These are phyloP conservation scores for Dendrobium nobile DNA, from an alignment of 106 monocot genomes.

Conservation along the genomic window DNA sequence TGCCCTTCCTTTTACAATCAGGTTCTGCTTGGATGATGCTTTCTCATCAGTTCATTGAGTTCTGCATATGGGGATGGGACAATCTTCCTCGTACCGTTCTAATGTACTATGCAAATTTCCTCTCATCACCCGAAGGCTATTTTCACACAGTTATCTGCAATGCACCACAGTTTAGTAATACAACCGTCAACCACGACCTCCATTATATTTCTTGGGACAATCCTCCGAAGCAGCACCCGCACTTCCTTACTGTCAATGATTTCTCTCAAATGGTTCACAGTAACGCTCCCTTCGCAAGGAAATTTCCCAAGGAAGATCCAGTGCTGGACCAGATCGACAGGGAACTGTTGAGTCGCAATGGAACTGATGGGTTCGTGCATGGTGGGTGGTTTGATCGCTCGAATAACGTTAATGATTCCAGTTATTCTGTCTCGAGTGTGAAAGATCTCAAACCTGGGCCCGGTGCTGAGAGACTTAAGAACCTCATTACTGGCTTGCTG, in stretches of 20 bases:
- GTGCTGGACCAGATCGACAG: constrained; percentile 74
- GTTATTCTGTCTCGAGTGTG: constrained; percentile 17
- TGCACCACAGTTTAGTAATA: constrained; percentile 14
- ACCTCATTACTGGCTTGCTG: constrained; percentile 40
- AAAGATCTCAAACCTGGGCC: constrained; percentile 45
- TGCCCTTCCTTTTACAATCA: neutral
- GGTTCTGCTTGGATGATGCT: constrained; percentile 37
- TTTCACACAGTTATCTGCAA: constrained; percentile 32
- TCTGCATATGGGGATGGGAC: constrained; percentile 73
- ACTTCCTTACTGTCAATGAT: constrained; percentile 43
- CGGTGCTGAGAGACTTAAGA: constrained; percentile 44
- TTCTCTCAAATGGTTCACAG: constrained; percentile 34
- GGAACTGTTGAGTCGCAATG: constrained; percentile 44
- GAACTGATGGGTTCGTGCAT: constrained; percentile 37
- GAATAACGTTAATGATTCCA: constrained; percentile 21
- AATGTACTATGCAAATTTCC: constrained; percentile 69
- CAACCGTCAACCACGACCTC: constrained; percentile 28
- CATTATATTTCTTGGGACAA: constrained; percentile 40
- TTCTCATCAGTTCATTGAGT: constrained; percentile 49
- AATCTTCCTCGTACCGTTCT: constrained; percentile 54
- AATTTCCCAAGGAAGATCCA: constrained; percentile 39
- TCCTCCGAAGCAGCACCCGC: constrained; percentile 66
- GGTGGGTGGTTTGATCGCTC: constrained; percentile 49
- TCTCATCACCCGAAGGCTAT: constrained; percentile 62
- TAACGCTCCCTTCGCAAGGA: constrained; percentile 44